Base-by-base conservation (phyloP, 106 monocot genomes). In the Allium fistulosum region DNA sequence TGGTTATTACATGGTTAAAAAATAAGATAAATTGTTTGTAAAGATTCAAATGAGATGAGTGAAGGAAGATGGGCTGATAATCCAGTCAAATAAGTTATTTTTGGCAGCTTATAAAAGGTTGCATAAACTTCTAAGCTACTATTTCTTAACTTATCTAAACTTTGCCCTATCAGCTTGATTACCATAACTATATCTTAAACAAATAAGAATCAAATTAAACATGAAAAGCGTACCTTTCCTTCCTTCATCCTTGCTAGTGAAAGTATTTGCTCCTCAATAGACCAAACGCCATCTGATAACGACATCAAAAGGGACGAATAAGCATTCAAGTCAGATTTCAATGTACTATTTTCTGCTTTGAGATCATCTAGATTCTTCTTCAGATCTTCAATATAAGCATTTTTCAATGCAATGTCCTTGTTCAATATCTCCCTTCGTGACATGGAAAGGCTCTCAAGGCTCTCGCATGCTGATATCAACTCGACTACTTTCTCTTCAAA, bases 401-500 rank as follows among this genome's bases (percentile, higher is more conserved):
- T 77, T 65, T 71, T 80, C 61, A 52, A 37, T 37, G 57, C 46
- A 46, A 87, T 58, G 62, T 79, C 87, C 69, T 87, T 77, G 49
- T 72, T 17, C 17, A 84, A 58, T 53, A 71, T 81, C 62, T 86
- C 72, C 27, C 53, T 83, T 59, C 84, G 72, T 61, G 75, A 69
- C 71, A 87, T 69, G 10, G 72, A 57, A 68, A 59, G 26, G 68
- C 69, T 84, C 75, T 80, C 73, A 66, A 86, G 78, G 37, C 79
- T 66, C 71, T 86, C 82, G 69, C 73, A 86, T 73, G 62, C 59
- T 58, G 73, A n/a, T 17, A 79, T 71, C 63, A 77, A 48, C 65
- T 94, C 86, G 48, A 84, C 52, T 49, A 87, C 63, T 72, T 87
- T 81, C 26, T 86, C 86, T 74, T 90, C 81, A 59, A 82, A 73